Evolutionary conservation across 495 filamentous ascomycete species (phyloP).

Genomic region (Friedmanniomyces endolithicus): DNA sequence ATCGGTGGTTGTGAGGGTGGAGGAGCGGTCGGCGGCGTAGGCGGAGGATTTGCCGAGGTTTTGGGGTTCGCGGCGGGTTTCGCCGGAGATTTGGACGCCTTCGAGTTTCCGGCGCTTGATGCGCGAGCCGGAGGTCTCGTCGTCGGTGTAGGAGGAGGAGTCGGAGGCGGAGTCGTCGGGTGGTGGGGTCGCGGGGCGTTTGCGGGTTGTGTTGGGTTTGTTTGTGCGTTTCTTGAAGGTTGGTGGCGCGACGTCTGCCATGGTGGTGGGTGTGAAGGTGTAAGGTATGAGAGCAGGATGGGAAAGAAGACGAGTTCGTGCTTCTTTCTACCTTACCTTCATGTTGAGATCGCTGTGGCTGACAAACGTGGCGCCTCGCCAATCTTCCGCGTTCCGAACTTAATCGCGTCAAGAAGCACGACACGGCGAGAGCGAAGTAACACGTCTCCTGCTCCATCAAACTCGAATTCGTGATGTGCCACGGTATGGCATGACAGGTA

Average conservation of each 20-base stretch:
- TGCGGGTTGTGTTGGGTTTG: slow-evolving; percentile 64
- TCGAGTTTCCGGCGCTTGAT: slow-evolving; percentile 70
- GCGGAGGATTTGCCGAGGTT: slow-evolving; percentile 33
- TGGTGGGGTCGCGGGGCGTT: slow-evolving; percentile 70
- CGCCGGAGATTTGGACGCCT: slow-evolving; percentile 41
- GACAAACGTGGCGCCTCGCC: too few relatives aligned
- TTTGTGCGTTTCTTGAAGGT: slow-evolving; percentile 79
- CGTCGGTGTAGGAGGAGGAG: slow-evolving; percentile 66
- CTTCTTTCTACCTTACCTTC: too few relatives aligned
- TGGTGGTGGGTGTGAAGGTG: slow-evolving; percentile 7
- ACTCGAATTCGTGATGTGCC: too few relatives aligned
- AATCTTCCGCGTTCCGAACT: too few relatives aligned
- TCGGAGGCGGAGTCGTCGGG: slow-evolving; percentile 56
- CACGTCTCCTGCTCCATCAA: too few relatives aligned
- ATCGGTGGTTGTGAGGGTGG: slow-evolving; percentile 51
- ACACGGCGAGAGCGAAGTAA: too few relatives aligned
- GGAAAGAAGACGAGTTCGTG: background rate
- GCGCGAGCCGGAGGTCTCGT: slow-evolving; percentile 49
- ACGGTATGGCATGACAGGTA: too few relatives aligned
- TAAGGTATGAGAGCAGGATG: background rate
- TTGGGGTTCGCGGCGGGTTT: slow-evolving; percentile 37
- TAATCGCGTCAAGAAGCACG: too few relatives aligned
- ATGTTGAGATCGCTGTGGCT: too few relatives aligned
- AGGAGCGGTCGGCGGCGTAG: slow-evolving; percentile 47
- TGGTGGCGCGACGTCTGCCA: slow-evolving; percentile 25